These are phyloP conservation scores for Plasmodium inui DNA, from an alignment of 169 alveolate genomes.

Conservation along the genomic window DNA sequence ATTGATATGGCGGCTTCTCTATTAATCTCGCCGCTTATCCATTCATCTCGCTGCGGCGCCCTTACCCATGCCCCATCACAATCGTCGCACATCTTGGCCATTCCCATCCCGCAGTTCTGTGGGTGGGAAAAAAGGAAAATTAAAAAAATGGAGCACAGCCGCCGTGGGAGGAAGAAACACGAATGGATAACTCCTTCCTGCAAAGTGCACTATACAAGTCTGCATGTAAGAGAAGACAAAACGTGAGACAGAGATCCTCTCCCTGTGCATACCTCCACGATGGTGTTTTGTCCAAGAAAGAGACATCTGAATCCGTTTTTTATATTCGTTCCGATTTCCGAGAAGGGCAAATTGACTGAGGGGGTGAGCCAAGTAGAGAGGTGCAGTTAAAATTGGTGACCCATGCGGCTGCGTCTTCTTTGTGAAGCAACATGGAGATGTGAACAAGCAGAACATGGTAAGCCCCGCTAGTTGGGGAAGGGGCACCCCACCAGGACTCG, in stretches of 20 bases:
- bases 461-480: too few relatives aligned
- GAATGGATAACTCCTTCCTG: background rate
- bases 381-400: background rate
- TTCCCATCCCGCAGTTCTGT: slow-evolving; percentile 68
- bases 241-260: background rate
- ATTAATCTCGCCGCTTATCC: background rate
- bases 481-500: background rate
- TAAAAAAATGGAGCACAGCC: background rate
- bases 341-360: slow-evolving; percentile 40
- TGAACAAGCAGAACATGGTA: background rate
- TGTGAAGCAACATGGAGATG: background rate
- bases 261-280: slow-evolving; percentile 32
- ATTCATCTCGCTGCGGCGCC: background rate
- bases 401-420: background rate
- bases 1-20: background rate
- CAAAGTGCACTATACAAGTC: background rate
- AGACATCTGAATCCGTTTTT: slow-evolving; percentile 32
- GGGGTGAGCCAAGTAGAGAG: background rate
- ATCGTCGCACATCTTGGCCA: slow-evolving; percentile 59
- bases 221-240: background rate
- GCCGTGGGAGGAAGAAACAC: background rate
- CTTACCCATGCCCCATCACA: slow-evolving; percentile 75
- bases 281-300: slow-evolving; percentile 35
- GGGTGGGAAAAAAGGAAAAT: background rate
- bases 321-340: slow-evolving; percentile 42